phyloP scores from a whole-genome alignment of 2,329 filamentous ascomycete genomes.

The Ascochyta viciae-villosae region DNA sequence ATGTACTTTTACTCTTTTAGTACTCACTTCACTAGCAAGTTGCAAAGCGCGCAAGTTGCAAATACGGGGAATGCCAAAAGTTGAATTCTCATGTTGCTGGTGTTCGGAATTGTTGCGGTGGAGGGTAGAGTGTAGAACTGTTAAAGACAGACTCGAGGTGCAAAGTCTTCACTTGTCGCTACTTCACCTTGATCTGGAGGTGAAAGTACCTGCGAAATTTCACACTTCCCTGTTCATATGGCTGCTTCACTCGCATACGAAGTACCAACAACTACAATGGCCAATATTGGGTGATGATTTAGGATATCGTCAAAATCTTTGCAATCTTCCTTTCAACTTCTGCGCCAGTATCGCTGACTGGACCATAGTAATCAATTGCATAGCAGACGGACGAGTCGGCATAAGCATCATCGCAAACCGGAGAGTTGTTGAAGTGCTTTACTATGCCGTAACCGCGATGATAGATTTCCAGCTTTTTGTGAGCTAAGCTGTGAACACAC shows the following conservation, averaged over 20 bases:
- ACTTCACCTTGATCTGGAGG: background rate
- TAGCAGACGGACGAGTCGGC: constrained; percentile 61
- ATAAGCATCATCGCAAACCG: constrained; percentile 70
- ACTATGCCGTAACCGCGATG: constrained; percentile 60
- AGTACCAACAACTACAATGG: constrained; percentile 42
- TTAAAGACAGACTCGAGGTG: background rate
- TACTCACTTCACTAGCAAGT: background rate
- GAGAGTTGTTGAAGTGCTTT: constrained; percentile 57
- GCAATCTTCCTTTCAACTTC: constrained; percentile 60
- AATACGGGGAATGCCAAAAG: background rate
- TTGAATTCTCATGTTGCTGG: background rate
- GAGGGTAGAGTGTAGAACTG: too few species aligned
- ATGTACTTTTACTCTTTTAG: background rate
- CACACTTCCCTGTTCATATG: constrained; percentile 15
- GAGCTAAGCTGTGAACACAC: constrained; percentile 41
- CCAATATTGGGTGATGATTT: constrained; percentile 40
- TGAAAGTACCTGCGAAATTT: background rate
- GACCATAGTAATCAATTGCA: constrained; percentile 61
- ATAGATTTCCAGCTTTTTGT: constrained; percentile 40
- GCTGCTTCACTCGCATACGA: constrained; percentile 37
- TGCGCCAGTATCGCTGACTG: constrained; percentile 54
- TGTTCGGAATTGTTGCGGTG: background rate
- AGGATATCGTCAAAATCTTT: constrained; percentile 54
- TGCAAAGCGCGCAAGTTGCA: background rate
- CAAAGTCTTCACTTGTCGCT: background rate